Base-by-base conservation (phyloP, 176 grass and related monocot genomes). In the Saccharum spontaneum region DNA sequence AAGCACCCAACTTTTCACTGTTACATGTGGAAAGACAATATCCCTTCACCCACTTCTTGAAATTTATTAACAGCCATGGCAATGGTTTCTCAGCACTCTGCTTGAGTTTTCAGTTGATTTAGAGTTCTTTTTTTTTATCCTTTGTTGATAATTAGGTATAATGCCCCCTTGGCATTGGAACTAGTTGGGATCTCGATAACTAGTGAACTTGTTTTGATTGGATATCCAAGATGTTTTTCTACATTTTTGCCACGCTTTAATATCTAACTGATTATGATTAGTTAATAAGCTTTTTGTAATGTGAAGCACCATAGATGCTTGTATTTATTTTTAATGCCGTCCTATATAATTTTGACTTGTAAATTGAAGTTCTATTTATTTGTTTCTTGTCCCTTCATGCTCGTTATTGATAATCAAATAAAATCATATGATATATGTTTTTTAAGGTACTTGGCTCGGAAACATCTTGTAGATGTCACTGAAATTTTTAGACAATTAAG, bases 381-480 rank as follows among this genome's bases (percentile, higher is more conserved):
- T 84, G 18, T 59, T 67, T 82, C 26, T 22, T 36, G 8, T 76
- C 17, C 18, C 9, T 52, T 50, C 62, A 62, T 75, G 15, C 52
- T 49, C 69, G 5, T 22, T 78, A 18, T 45, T 75, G 61, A 55
- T 85, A 59, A 18, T 61, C 1, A 80, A 72, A 18, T 6, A 38
- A 71, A 57, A 30, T 72, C 8, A 20, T 52, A 62, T 48, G 22
- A 41, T 85, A 45, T 55, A 28, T 28, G 28, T 79, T 24, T 75
- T 48, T 75, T 79, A 67, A 98, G 95, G 78, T 98, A 88, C 85
- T 89, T 90, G 87, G 91, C 85, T 38, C 73, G 71, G 74, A 94
- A 82, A 28, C 93, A 98, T 87, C 87, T 98, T 46, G 79, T 98
- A 48, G 97, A 98, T 92, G 97, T 98, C 41, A 98, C 97, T 64